These are phyloP conservation scores for Hordeum pubiflorum DNA, from an alignment of 202 grass and related monocot species.

Conservation along the genomic window DNA sequence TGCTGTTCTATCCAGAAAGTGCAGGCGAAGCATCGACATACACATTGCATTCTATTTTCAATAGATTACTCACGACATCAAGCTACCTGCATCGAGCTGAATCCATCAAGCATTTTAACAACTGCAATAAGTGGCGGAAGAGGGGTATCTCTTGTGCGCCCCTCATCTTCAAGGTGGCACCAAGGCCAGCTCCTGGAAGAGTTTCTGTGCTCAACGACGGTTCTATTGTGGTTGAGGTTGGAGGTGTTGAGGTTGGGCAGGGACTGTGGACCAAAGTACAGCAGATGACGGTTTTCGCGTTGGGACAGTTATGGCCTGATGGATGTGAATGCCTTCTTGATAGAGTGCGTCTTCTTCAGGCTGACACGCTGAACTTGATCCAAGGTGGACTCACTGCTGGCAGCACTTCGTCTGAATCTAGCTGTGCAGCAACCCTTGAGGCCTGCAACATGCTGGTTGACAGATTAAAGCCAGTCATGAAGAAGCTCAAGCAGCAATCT, in stretches of 20 bases:
- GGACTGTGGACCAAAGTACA: constrained; percentile 91
- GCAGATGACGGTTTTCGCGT: constrained; percentile 53
- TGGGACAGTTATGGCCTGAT: constrained; percentile 52
- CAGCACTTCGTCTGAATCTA: constrained; percentile 62
- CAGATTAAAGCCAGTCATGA: constrained; percentile 53
- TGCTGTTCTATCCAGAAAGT: constrained; percentile 41
- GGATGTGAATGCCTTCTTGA: constrained; percentile 46
- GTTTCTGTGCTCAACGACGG: constrained; percentile 71
- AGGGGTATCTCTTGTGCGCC: constrained; percentile 54
- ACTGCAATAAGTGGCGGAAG: constrained; percentile 60
- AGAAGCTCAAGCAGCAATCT: constrained; percentile 36
- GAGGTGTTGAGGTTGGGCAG: constrained; percentile 73
- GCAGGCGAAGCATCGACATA: constrained; percentile 46
- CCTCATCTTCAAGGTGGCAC: constrained; percentile 34
- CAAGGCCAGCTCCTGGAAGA: constrained; percentile 41
- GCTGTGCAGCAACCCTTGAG: constrained; percentile 58
- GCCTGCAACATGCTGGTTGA: constrained; percentile 43
- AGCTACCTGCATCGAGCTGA: constrained; percentile 41
- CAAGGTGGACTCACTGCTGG: constrained; percentile 61
- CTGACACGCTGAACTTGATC: constrained; percentile 67
- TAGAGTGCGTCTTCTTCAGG: constrained; percentile 54
- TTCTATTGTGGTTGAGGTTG: constrained; percentile 72
- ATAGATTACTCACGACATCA: constrained; percentile 39
- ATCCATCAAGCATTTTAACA: constrained; percentile 46
- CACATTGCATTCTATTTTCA: constrained; percentile 62